phyloP scores from a whole-genome alignment of 2,329 filamentous ascomycete genomes.

The Aureobasidium sp. region DNA sequence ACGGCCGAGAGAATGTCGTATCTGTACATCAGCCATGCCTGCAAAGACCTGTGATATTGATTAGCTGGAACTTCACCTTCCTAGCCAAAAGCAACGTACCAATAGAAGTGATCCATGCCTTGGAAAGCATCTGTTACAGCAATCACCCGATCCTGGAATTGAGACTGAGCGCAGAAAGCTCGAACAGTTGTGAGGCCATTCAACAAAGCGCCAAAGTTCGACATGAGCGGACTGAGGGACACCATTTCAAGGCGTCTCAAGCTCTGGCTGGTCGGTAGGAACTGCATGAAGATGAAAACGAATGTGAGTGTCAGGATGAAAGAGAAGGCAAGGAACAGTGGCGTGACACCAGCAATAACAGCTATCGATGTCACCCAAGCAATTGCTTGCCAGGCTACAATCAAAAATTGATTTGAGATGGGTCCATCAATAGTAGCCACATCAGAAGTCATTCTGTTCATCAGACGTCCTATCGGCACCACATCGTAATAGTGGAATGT shows the following conservation, averaged over 20 bases:
- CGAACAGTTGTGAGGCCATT: slow-evolving; percentile 81
- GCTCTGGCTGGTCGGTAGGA: slow-evolving; percentile 75
- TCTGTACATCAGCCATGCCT: slow-evolving; percentile 75
- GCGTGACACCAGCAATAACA: slow-evolving; percentile 73
- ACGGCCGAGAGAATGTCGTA: slow-evolving; percentile 64
- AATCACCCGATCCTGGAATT: slow-evolving; percentile 74
- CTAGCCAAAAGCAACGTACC: no score
- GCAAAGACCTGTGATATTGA: slow-evolving; percentile 44
- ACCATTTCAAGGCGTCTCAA: slow-evolving; percentile 81
- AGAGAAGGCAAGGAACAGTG: slow-evolving; percentile 66
- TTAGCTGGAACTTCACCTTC: no score
- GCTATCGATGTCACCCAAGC: slow-evolving; percentile 63
- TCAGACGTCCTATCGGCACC: slow-evolving; percentile 78
- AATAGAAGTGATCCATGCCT: slow-evolving; percentile 94
- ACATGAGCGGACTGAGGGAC: slow-evolving; percentile 78
- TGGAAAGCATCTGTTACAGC: slow-evolving; percentile 83
- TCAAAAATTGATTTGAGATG: slow-evolving; percentile 65
- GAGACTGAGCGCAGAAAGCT: slow-evolving; percentile 67
- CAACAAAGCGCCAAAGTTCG: slow-evolving; percentile 82
- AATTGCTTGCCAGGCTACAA: slow-evolving; percentile 58
- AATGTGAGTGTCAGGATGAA: slow-evolving; percentile 59
- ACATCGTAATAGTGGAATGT: slow-evolving; percentile 88
- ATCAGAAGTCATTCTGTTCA: slow-evolving; percentile 87
- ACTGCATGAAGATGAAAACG: slow-evolving; percentile 63
- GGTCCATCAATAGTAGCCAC: slow-evolving; percentile 83